Evolutionary conservation across 441 rosid genomes (phyloP).

Genomic region (Adansonia rubrostipa): DNA sequence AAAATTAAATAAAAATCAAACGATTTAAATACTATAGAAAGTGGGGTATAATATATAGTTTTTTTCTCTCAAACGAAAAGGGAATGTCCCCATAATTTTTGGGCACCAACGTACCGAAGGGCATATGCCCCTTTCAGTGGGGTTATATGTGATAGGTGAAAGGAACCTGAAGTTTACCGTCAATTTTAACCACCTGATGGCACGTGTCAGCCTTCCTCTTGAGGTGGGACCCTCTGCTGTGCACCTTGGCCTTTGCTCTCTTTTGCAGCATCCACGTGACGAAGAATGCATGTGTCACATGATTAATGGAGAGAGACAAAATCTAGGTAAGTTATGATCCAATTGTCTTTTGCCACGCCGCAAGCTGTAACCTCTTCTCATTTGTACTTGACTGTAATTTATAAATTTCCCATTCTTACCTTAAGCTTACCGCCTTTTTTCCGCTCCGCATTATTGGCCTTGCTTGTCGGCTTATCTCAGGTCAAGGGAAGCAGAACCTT

Average conservation of each 20-base stretch:
- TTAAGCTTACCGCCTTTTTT: neutral
- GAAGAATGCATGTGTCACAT: constrained; percentile 33
- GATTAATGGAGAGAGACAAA: constrained; percentile 30
- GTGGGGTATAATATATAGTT: too few relatives aligned
- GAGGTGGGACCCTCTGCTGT: constrained; percentile 35
- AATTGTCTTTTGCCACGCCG: constrained; percentile 33
- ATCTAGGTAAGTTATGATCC: neutral
- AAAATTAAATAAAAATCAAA: too few relatives aligned
- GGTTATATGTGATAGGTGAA: constrained; percentile 13
- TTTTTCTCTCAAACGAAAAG: neutral
- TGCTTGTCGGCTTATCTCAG: constrained; percentile 9
- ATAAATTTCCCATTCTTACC: neutral
- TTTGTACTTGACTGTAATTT: constrained; percentile 29
- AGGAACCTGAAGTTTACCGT: constrained; percentile 34
- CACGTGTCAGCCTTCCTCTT: constrained; percentile 37
- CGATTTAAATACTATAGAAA: too few relatives aligned
- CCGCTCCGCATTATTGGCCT: neutral
- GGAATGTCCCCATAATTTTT: neutral
- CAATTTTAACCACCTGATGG: constrained; percentile 25
- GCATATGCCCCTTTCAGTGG: constrained; percentile 20
- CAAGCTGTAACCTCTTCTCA: constrained; percentile 26
- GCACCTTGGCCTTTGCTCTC: constrained; percentile 20
- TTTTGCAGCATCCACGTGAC: constrained; percentile 54
- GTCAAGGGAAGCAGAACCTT: neutral
- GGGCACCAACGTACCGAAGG: neutral